Conservation (phyloP, 2,329 filamentous ascomycete genomes). For the Seiridium unicorne region DNA sequence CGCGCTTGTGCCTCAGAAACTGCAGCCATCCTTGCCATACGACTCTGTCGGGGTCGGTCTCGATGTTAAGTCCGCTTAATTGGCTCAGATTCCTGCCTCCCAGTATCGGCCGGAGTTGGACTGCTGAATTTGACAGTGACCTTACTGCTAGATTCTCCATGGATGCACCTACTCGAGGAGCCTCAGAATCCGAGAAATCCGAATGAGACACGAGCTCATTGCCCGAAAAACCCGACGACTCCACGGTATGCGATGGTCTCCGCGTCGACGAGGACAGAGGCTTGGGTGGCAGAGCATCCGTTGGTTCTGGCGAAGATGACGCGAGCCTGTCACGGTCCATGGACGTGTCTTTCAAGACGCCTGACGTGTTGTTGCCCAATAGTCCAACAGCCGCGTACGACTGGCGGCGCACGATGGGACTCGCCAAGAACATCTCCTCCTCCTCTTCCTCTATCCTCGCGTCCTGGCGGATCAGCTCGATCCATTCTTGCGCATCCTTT, state of each 20-base stretch:
- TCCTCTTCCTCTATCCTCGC: conserved; percentile 87
- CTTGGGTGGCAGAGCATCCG: conserved; percentile 35
- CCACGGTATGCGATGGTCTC: conserved; percentile 60
- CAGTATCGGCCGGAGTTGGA: conserved; percentile 32
- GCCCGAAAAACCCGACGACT: conserved; percentile 62
- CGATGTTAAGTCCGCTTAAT: conserved; percentile 52
- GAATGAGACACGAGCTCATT: conserved; percentile 77
- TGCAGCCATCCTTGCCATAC: conserved; percentile 91
- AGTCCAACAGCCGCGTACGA: conserved; percentile 34
- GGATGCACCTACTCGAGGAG: conserved; percentile 46
- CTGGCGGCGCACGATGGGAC: conserved; percentile 54
- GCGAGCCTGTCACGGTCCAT: conserved; percentile 40
- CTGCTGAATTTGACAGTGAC: conserved; percentile 29
- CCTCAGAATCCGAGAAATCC: conserved; percentile 76
- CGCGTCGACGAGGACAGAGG: conserved; percentile 34
- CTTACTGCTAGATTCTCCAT: conserved; percentile 48
- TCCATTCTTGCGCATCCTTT: conserved; percentile 82
- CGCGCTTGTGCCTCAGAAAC: conserved; percentile 77
- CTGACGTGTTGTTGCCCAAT: conserved; percentile 17
- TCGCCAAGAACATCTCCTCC: conserved; percentile 75
- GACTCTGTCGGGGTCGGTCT: conserved; percentile 79
- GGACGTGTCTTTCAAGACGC: conserved; percentile 16
- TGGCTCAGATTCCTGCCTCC: conserved; percentile 60
- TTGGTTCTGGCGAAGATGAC: conserved; percentile 63
- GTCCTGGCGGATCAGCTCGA: conserved; percentile 73